Percentiles rank a stretch among this genome's conserved stretches.
These are phyloP conservation scores for Neonectria coccinea DNA, from an alignment of 2,329 filamentous ascomycete genomes.

Conservation along the genomic window DNA sequence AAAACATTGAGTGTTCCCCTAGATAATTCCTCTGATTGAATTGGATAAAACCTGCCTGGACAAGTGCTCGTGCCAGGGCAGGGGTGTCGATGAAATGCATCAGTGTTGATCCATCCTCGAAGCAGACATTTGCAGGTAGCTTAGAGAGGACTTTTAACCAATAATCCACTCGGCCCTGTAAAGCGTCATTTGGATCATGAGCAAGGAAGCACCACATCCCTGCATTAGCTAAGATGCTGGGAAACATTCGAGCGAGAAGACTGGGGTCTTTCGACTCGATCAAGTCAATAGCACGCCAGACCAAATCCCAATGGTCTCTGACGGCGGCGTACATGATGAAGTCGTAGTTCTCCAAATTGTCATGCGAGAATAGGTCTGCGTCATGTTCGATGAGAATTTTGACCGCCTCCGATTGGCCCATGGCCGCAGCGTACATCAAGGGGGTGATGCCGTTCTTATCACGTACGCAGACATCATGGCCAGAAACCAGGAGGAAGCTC, in stretches of 20 bases:
- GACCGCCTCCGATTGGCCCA: background rate
- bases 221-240: background rate
- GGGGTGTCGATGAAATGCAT: background rate
- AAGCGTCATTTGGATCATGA: background rate
- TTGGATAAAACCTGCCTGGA: background rate
- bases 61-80: background rate
- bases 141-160: background rate
- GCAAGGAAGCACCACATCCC: background rate
- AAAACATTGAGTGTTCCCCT: constrained; percentile 2
- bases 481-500: background rate
- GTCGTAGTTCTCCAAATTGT: background rate
- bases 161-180: background rate
- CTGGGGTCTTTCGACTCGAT: background rate
- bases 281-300: background rate
- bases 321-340: constrained; percentile 1
- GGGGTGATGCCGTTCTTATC: constrained; percentile 8
- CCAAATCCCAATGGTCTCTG: background rate
- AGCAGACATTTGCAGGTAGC: background rate
- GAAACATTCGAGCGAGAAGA: background rate
- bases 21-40: constrained; percentile 3
- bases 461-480: background rate
- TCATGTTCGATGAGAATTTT: background rate
- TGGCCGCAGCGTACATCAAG: constrained; percentile 2
- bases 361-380: background rate
- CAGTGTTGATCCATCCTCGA: background rate